Evolutionary conservation across 179 eudicot species (phyloP).

Genomic region (Silene noctiflora): DNA sequence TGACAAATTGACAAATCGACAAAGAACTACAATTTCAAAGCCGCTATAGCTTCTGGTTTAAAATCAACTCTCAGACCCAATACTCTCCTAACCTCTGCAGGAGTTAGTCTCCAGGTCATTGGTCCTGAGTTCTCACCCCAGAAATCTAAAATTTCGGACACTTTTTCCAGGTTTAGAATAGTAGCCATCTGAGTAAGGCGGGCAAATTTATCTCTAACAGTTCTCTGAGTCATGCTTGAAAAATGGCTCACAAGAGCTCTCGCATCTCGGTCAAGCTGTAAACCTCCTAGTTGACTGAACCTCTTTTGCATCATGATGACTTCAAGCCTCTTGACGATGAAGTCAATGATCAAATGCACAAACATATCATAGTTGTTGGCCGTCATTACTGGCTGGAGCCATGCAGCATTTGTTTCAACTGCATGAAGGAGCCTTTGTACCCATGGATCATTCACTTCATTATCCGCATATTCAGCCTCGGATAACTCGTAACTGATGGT

Average conservation of each 20-base stretch:
- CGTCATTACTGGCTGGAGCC: conserved; percentile 95
- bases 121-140: conserved; percentile 99
- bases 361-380: conserved; percentile 77
- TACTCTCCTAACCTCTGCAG: conserved; percentile 92
- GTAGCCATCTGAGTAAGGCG: conserved; percentile 96
- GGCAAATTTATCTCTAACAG: conserved; percentile 90
- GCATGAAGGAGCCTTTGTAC: conserved; percentile 89
- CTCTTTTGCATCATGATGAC: conserved; percentile 96
- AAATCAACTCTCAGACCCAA: conserved; percentile 86
- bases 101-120: conserved; percentile 95
- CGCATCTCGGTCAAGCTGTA: conserved; percentile 86
- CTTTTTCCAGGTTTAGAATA: conserved; percentile 83
- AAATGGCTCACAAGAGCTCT: conserved; percentile 90
- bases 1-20: conserved; percentile 25
- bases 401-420: conserved; percentile 71
- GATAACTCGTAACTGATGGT: conserved; percentile 87
- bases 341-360: conserved; percentile 78
- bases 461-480: conserved; percentile 89
- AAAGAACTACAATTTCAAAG: conserved; percentile 63
- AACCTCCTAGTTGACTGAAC: conserved; percentile 92
- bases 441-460: conserved; percentile 97
- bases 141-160: conserved; percentile 92
- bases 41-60: conserved; percentile 82
- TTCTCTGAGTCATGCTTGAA: conserved; percentile 89
- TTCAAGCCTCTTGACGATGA: conserved; percentile 88